phyloP scores from a whole-genome alignment of 2,329 filamentous ascomycete genomes.

The Pseudogymnoascus sp. region DNA sequence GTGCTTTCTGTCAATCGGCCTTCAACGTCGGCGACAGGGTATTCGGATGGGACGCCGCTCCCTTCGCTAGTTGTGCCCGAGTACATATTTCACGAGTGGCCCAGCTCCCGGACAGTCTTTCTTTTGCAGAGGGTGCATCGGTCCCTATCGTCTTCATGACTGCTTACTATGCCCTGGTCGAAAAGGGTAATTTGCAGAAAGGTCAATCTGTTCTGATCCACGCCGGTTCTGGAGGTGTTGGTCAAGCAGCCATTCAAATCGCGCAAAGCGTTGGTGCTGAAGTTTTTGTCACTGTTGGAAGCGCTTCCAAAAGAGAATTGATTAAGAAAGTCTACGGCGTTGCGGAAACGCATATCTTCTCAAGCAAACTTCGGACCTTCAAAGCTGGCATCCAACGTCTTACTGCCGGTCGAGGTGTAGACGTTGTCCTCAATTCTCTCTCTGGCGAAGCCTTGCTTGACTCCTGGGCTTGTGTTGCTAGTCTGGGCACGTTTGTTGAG shows the following conservation, averaged over 20 bases:
- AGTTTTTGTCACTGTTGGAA: conserved; percentile 36
- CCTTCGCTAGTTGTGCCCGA: conserved; percentile 9
- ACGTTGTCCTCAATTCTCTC: conserved; percentile 29
- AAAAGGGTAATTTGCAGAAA: conserved; percentile 31
- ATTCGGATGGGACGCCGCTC: background rate
- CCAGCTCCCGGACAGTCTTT: conserved; percentile 28
- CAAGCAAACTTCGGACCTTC: conserved; percentile 30
- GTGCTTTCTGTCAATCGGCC: background rate
- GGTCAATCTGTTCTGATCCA: conserved; percentile 24
- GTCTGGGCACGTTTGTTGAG: conserved; percentile 35
- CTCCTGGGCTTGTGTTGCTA: conserved; percentile 31
- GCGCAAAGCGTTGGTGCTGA: conserved; percentile 27
- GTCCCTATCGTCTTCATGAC: conserved; percentile 34
- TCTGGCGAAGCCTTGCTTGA: conserved; percentile 25
- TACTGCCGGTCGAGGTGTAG: conserved; percentile 27
- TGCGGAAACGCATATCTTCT: background rate
- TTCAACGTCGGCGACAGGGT: conserved; percentile 27
- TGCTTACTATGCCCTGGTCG: conserved; percentile 36
- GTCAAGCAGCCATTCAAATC: conserved; percentile 23
- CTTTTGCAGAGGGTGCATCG: conserved; percentile 32
- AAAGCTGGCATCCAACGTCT: conserved; percentile 24
- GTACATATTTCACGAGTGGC: conserved; percentile 2
- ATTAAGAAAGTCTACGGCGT: background rate
- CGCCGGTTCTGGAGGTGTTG: conserved; percentile 17
- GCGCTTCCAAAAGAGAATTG: conserved; percentile 29